Conservation (phyloP, 306 rosid genomes). For the Carpinus fangiana region DNA sequence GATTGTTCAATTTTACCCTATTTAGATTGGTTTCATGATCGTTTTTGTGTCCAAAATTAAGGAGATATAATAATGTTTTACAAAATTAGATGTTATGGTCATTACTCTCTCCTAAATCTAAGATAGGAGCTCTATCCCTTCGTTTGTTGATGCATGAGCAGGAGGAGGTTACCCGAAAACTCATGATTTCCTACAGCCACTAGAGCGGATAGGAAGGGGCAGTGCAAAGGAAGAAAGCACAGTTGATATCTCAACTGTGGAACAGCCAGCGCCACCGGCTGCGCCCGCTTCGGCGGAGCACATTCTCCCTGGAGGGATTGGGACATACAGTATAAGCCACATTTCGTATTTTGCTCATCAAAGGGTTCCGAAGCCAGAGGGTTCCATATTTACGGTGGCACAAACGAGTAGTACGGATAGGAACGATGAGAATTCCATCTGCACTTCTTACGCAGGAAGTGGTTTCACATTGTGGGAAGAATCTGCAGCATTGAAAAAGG, state of each 20-base stretch:
- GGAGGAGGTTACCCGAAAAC: slow-evolving; percentile 76
- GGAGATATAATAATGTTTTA: too few species aligned
- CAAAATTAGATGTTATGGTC: neutral
- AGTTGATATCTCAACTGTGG: slow-evolving; percentile 49
- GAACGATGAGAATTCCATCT: slow-evolving; percentile 80
- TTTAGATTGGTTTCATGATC: neutral
- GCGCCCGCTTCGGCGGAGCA: slow-evolving; percentile 65
- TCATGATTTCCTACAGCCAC: slow-evolving; percentile 92
- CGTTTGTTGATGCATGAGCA: slow-evolving; percentile 39
- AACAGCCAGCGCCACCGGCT: slow-evolving; percentile 41
- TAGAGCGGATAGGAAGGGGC: slow-evolving; percentile 56
- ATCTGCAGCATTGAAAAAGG: slow-evolving; percentile 59
- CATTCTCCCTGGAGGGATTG: slow-evolving; percentile 91
- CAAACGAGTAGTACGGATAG: slow-evolving; percentile 57
- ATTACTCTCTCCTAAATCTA: neutral
- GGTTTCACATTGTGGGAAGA: slow-evolving; percentile 97
- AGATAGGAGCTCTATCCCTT: slow-evolving; percentile 8
- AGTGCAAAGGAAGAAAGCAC: slow-evolving; percentile 66
- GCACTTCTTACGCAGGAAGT: slow-evolving; percentile 79
- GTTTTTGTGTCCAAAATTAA: too few species aligned
- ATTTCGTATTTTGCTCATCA: slow-evolving; percentile 64
- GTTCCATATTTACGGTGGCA: slow-evolving; percentile 47
- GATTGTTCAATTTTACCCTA: neutral
- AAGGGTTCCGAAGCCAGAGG: slow-evolving; percentile 79
- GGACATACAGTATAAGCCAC: slow-evolving; percentile 92